phyloP scores from a whole-genome alignment of 1,139 yeast species.

The Diutina sp. region DNA sequence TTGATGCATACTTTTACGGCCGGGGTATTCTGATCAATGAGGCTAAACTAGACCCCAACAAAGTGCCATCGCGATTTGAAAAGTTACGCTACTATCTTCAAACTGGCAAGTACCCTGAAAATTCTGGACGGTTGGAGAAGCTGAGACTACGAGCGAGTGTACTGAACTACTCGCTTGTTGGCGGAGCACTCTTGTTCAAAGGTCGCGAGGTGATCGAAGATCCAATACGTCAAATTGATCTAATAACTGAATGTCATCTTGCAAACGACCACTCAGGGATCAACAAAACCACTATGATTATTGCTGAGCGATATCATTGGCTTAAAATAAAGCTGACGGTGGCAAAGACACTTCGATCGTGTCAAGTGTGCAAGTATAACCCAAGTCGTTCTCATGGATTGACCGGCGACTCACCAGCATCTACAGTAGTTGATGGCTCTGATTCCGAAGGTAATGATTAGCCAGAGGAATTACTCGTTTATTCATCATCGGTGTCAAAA shows the following conservation, averaged over 20 bases:
- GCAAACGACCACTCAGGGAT: slow-evolving; percentile 70
- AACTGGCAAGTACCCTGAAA: slow-evolving; percentile 78
- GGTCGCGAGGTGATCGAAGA: slow-evolving; percentile 77
- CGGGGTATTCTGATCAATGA: slow-evolving; percentile 41
- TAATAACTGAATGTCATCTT: slow-evolving; percentile 61
- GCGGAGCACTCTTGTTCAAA: slow-evolving; percentile 64
- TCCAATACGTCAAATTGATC: slow-evolving; percentile 58
- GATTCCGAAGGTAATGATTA: neutral
- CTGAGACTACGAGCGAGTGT: slow-evolving; percentile 75
- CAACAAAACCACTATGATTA: slow-evolving; percentile 68
- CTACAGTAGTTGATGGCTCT: neutral
- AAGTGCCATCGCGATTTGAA: slow-evolving; percentile 58
- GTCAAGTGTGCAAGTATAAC: neutral
- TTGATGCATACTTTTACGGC: slow-evolving; percentile 68
- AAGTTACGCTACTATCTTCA: slow-evolving; percentile 67
- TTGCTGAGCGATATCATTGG: slow-evolving; percentile 84
- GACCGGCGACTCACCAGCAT: neutral
- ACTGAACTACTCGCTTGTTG: slow-evolving; percentile 56
- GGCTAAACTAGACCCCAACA: slow-evolving; percentile 48
- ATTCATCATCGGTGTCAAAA: slow-evolving; percentile 53
- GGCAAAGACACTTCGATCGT: neutral
- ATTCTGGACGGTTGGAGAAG: slow-evolving; percentile 72
- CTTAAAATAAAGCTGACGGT: slow-evolving; percentile 82
- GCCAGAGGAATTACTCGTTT: neutral
- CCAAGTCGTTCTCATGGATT: neutral